These are phyloP conservation scores for Hypoxylon sp. DNA, from an alignment of 2,329 filamentous ascomycete species.

Conservation along the genomic window DNA sequence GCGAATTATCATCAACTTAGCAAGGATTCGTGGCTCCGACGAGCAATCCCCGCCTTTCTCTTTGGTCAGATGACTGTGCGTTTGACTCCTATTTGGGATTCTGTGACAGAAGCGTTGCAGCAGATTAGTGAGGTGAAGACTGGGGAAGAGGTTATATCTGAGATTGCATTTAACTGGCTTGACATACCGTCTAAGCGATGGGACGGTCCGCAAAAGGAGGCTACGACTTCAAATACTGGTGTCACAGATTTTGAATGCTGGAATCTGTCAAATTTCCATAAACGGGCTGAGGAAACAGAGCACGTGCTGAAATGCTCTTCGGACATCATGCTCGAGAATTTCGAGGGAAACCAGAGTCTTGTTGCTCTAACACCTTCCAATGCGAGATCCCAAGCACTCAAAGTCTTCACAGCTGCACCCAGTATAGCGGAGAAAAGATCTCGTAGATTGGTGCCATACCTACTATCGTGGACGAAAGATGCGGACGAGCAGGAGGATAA, in stretches of 20 bases:
- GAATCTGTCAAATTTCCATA: slow-evolving; percentile 75
- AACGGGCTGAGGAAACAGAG: slow-evolving; percentile 66
- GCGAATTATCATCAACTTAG: slow-evolving; percentile 72
- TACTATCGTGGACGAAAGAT: slow-evolving; percentile 83
- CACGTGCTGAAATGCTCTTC: slow-evolving; percentile 67
- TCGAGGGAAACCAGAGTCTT: slow-evolving; percentile 74
- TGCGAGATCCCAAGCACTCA: slow-evolving; percentile 83
- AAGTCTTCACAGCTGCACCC: slow-evolving; percentile 81
- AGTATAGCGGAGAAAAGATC: slow-evolving; percentile 88
- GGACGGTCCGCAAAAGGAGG: slow-evolving; percentile 60
- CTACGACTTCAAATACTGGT: slow-evolving; percentile 57
- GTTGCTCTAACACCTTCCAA: slow-evolving; percentile 66
- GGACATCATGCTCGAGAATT: slow-evolving; percentile 73
- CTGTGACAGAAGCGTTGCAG: slow-evolving; percentile 81
- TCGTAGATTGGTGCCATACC: slow-evolving; percentile 85
- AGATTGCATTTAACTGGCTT: slow-evolving; percentile 85
- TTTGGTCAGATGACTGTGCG: slow-evolving; percentile 92
- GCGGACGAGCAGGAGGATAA: slow-evolving; percentile 61
- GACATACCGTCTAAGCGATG: slow-evolving; percentile 69
- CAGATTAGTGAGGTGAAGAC: slow-evolving; percentile 77
- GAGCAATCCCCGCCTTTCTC: slow-evolving; percentile 83
- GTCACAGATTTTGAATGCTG: slow-evolving; percentile 88
- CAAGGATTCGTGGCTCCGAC: slow-evolving; percentile 75
- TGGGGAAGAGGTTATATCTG: slow-evolving; percentile 80
- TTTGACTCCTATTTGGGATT: slow-evolving; percentile 89